Evolutionary conservation across 306 rosid species (phyloP).

Genomic region (Medicago truncatula): MtrunA17r5.0-ANR NC_053043.1:4654501-4655000

Average conservation of each 20-base stretch:
- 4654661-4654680: slow-evolving; percentile 70
- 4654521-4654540: no score
- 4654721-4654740: slow-evolving; percentile 42
- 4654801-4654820: no score
- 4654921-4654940: slow-evolving; percentile 53
- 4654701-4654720: not conserved
- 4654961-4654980: slow-evolving; percentile 30
- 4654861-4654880: slow-evolving; percentile 39
- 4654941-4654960: slow-evolving; percentile 37
- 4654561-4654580: not conserved
- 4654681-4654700: slow-evolving; percentile 63
- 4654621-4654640: slow-evolving; percentile 51
- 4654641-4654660: slow-evolving; percentile 46
- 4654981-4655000: slow-evolving; percentile 56
- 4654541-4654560: no score
- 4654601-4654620: not conserved
- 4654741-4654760: slow-evolving; percentile 49
- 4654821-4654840: not conserved
- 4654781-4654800: slow-evolving; percentile 34
- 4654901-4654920: slow-evolving; percentile 61
- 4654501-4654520: no score
- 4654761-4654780: slow-evolving; percentile 47
- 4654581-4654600: not conserved
- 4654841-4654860: not conserved
- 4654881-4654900: slow-evolving; percentile 56